phyloP scores from a whole-genome alignment of 768 basidiomycete species.

The Filobasidium wieringae region DNA sequence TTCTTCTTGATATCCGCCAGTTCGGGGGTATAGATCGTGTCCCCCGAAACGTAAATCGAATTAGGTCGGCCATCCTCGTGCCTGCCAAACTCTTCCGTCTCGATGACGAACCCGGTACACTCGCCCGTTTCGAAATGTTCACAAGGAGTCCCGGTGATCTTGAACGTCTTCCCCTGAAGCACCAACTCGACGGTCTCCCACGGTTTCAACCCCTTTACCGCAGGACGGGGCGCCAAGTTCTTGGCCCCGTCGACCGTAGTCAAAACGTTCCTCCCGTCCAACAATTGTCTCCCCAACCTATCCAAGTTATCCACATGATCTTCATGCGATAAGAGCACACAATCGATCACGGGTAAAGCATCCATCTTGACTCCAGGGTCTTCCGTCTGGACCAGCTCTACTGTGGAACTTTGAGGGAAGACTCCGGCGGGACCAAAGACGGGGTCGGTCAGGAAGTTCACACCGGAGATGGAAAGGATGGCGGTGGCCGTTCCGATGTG shows the following conservation, averaged over 20 bases:
- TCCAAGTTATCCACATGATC: slow-evolving; percentile 1
- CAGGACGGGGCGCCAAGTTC: background rate
- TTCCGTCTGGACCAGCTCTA: background rate
- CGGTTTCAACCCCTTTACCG: background rate
- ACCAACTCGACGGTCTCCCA: background rate
- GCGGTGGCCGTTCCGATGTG: slow-evolving; percentile 2
- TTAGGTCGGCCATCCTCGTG: background rate
- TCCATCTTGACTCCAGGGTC: background rate
- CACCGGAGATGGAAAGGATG: background rate
- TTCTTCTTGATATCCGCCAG: background rate
- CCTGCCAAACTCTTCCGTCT: background rate
- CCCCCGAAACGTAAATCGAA: background rate
- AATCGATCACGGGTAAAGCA: background rate
- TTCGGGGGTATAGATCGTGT: background rate
- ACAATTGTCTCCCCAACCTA: background rate
- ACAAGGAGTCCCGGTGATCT: background rate
- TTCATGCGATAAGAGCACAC: background rate
- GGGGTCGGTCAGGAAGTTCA: background rate
- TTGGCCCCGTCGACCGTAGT: background rate
- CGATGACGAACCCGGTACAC: slow-evolving; percentile 2
- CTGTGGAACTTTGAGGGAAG: too few species aligned
- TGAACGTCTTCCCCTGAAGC: background rate
- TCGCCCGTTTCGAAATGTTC: background rate
- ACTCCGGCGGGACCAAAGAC: background rate
- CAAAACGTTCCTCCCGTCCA: background rate